Evolutionary conservation across 2,329 filamentous ascomycete genomes (phyloP).

Genomic region (Hortaea sp.): DNA sequence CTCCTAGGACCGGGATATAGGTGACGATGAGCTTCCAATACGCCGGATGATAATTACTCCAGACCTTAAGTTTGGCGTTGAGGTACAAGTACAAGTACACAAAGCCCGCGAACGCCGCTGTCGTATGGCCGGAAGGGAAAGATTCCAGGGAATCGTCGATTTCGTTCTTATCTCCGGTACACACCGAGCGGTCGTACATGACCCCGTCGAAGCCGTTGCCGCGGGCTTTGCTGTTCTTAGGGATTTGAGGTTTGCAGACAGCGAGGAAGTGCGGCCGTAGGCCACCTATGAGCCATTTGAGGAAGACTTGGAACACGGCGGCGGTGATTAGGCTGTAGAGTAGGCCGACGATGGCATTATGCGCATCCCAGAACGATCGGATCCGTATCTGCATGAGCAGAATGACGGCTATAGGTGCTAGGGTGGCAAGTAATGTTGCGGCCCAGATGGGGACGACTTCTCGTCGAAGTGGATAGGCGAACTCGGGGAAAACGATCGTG

Average conservation of each 20-base stretch:
- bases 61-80: constrained; percentile 70
- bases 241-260: constrained; percentile 56
- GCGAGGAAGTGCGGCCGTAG: constrained; percentile 62
- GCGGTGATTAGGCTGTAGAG: constrained; percentile 60
- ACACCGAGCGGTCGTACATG: constrained; percentile 61
- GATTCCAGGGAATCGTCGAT: constrained; percentile 62
- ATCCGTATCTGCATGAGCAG: constrained; percentile 50
- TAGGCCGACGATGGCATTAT: constrained; percentile 60
- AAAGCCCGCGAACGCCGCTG: constrained; percentile 62
- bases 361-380: constrained; percentile 42
- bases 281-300: constrained; percentile 67
- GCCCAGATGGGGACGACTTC: constrained; percentile 64
- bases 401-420: constrained; percentile 58
- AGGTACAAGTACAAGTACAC: constrained; percentile 63
- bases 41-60: constrained; percentile 59
- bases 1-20: constrained; percentile 58
- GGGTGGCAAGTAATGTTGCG: constrained; percentile 53
- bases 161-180: constrained; percentile 53
- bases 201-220: constrained; percentile 48
- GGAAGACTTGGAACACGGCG: constrained; percentile 66
- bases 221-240: constrained; percentile 25
- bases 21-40: constrained; percentile 63
- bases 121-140: constrained; percentile 65
- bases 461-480: constrained; percentile 59
- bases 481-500: constrained; percentile 59